phyloP scores from a whole-genome alignment of 495 filamentous ascomycete species.

The Penicillium chermesinum region DNA sequence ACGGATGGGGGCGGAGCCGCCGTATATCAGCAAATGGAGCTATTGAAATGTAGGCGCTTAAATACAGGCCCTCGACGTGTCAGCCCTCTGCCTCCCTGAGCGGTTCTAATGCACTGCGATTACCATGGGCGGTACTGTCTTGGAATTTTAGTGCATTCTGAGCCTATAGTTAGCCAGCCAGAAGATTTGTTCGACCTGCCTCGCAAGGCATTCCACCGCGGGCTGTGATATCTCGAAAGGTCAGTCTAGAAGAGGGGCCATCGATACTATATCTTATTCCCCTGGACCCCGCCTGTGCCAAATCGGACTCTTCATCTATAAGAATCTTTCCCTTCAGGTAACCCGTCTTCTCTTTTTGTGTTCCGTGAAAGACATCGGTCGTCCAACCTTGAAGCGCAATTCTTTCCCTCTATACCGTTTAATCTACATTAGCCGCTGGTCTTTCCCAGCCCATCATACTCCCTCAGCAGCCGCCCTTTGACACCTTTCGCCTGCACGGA shows the following conservation, averaged over 20 bases:
- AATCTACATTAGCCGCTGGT: conserved; percentile 11
- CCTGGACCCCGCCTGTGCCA: conserved; percentile 10
- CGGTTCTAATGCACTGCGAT: conserved; percentile 32
- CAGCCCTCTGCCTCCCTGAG: conserved; percentile 24
- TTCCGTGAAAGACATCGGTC: neutral
- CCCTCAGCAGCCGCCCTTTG: conserved; percentile 7
- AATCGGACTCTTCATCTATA: conserved; percentile 11
- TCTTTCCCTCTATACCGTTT: conserved; percentile 1
- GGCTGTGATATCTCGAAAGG: conserved; percentile 27
- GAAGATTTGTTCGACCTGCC: conserved; percentile 29
- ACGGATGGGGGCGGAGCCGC: conserved; percentile 21
- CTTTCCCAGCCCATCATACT: conserved; percentile 1
- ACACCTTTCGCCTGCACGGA: conserved; percentile 10
- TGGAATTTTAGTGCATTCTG: conserved; percentile 29
- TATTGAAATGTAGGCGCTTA: conserved; percentile 35
- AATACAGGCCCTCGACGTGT: conserved; percentile 37
- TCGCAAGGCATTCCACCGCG: conserved; percentile 34
- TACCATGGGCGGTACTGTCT: conserved; percentile 30
- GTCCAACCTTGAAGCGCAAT: neutral
- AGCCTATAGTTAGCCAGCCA: conserved; percentile 35
- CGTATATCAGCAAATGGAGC: conserved; percentile 18
- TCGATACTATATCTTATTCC: conserved; percentile 19
- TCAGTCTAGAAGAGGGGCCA: conserved; percentile 12
- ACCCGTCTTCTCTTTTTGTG: neutral
- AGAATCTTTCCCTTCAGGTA: conserved; percentile 4